phyloP scores from a whole-genome alignment of 805 yeast species.

The Saturnispora gosingensis region DNA sequence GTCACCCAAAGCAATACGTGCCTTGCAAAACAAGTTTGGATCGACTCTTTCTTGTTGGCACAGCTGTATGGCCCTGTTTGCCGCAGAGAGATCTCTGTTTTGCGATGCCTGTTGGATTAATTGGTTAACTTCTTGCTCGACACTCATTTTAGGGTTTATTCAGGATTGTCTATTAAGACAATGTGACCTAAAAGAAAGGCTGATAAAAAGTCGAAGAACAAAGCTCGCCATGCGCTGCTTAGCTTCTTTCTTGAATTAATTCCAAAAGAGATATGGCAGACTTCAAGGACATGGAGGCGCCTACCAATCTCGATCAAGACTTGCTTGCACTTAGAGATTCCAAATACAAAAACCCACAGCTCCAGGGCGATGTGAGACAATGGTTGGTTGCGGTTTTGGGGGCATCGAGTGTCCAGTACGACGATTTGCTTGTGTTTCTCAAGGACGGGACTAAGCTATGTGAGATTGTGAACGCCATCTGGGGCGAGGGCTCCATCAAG shows the following conservation, averaged over 20 bases:
- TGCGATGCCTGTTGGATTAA: conserved; percentile 8
- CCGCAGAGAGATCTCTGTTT: conserved; percentile 8
- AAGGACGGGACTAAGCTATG: conserved; percentile 57
- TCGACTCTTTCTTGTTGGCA: conserved; percentile 19
- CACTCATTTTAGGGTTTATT: not conserved
- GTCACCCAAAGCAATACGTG: conserved; percentile 28
- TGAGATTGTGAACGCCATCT: conserved; percentile 33
- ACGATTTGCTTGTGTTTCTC: conserved; percentile 44
- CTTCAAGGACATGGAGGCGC: conserved; percentile 1
- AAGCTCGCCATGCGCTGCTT: not conserved
- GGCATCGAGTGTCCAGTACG: conserved; percentile 16
- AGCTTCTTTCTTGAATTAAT: not conserved
- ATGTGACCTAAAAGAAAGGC: not conserved
- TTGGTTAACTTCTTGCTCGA: not conserved
- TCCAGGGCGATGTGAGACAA: conserved; percentile 29
- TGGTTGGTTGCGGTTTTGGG: conserved; percentile 44
- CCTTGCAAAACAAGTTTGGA: conserved; percentile 21
- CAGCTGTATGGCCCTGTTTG: conserved; percentile 17
- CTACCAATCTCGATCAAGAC: conserved; percentile 57
- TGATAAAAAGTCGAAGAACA: not conserved
- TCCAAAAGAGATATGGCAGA: not conserved
- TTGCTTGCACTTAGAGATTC: conserved; percentile 38
- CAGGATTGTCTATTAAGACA: not conserved
- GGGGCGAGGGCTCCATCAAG: conserved; percentile 31
- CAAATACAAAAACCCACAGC: conserved; percentile 36